Conservation (phyloP, 1,284 basidiomycete species). For the Cronartium ribicola region DNA sequence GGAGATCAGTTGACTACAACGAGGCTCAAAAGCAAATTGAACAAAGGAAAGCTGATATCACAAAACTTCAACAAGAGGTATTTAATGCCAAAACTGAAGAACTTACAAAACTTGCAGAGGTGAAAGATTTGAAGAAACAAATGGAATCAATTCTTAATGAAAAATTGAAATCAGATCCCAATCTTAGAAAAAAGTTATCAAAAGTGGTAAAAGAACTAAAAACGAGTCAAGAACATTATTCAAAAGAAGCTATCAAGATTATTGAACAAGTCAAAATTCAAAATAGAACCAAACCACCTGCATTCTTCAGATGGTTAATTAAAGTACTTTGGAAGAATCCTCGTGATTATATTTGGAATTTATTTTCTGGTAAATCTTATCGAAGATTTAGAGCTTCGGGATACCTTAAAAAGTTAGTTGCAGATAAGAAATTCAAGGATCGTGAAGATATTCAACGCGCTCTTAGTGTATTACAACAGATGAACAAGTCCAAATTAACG, state of each 20-base stretch:
- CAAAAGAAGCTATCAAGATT: neutral
- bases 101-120: neutral
- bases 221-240: neutral
- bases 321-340: neutral
- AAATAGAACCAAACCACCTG: neutral
- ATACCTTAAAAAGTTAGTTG: neutral
- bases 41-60: neutral
- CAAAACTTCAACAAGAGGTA: neutral
- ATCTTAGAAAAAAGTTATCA: neutral
- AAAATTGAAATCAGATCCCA: neutral
- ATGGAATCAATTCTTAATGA: neutral
- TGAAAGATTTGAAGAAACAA: neutral
- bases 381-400: neutral
- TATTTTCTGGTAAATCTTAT: conserved; percentile 3
- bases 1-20: conserved; percentile 4
- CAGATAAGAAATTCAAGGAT: neutral
- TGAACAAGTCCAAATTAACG: neutral
- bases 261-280: neutral
- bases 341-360: neutral
- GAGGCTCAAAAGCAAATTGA: neutral
- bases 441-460: neutral
- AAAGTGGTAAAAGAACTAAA: neutral
- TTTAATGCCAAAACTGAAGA: neutral
- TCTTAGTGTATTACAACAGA: neutral
- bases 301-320: conserved; percentile 1